A percentile compares a stretch with the other conserved stretches of the same genome.
phyloP scores from a whole-genome alignment of 371 early-diverging fungal species.

The Mortierella sp. region DNA sequence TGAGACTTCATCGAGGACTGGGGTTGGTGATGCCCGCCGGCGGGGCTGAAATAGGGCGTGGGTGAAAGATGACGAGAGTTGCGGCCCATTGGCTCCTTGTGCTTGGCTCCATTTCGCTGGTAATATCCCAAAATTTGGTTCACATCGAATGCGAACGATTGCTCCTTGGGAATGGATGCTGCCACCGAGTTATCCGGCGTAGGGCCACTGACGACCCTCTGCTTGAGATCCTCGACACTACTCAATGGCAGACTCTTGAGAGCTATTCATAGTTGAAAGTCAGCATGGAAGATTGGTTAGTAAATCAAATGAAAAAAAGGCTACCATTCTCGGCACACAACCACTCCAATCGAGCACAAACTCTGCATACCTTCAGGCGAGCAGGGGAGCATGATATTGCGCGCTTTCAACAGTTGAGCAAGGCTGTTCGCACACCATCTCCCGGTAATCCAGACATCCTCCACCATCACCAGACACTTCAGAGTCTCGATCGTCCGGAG shows the following conservation, averaged over 20 bases:
- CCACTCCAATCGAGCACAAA: background rate
- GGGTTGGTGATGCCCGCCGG: constrained; percentile 14
- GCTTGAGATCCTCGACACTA: constrained; percentile 36
- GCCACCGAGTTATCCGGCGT: constrained; percentile 28
- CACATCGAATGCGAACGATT: constrained; percentile 47
- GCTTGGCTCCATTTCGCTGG: constrained; percentile 25
- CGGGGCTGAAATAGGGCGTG: constrained; percentile 44
- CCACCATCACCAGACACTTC: constrained; percentile 34
- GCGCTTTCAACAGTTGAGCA: constrained; percentile 34
- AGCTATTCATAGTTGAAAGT: constrained; percentile 1
- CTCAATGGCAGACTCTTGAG: constrained; percentile 32
- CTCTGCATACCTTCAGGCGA: constrained; percentile 38
- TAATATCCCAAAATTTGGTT: constrained; percentile 57
- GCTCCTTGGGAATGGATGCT: constrained; percentile 37
- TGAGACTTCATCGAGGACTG: constrained; percentile 31
- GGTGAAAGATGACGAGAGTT: constrained; percentile 54
- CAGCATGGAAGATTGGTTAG: background rate
- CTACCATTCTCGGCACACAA: background rate
- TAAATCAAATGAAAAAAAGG: background rate
- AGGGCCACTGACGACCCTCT: background rate
- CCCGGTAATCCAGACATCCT: constrained; percentile 52
- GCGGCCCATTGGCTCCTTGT: constrained; percentile 37
- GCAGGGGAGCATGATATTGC: constrained; percentile 47
- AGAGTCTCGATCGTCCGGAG: constrained; percentile 46
- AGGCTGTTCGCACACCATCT: constrained; percentile 30